These are phyloP conservation scores for Lippia alba DNA, from an alignment of 305 asterid genomes.

Conservation along the genomic window DNA sequence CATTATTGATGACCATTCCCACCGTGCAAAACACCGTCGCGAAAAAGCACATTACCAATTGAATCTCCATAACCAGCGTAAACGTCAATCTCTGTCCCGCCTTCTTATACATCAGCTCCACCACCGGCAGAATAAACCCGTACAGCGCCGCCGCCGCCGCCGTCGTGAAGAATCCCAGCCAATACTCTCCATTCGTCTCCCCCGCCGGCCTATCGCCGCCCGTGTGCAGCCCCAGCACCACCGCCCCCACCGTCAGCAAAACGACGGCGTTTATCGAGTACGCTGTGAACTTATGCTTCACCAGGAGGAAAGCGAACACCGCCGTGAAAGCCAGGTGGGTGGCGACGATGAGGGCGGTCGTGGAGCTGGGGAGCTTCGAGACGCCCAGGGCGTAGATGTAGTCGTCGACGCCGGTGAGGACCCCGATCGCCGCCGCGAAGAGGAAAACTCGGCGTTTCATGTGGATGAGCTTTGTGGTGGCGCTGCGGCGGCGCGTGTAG, in stretches of 20 bases:
- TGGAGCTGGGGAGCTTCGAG: conserved; percentile 64
- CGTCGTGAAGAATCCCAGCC: conserved; percentile 60
- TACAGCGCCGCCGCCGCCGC: conserved; percentile 61
- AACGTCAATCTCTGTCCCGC: conserved; percentile 49
- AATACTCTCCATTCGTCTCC: conserved; percentile 48
- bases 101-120: conserved; percentile 59
- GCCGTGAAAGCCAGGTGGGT: conserved; percentile 77
- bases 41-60: conserved; percentile 57
- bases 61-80: conserved; percentile 68
- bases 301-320: conserved; percentile 57
- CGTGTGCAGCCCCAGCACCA: conserved; percentile 57
- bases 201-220: conserved; percentile 66
- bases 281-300: conserved; percentile 64
- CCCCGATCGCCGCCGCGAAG: conserved; percentile 49
- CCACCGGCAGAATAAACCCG: conserved; percentile 64
- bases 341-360: conserved; percentile 58
- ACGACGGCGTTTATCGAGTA: conserved; percentile 61
- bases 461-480: conserved; percentile 20
- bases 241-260: conserved; percentile 61
- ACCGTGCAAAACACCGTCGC: conserved; percentile 59
- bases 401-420: conserved; percentile 51
- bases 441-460: conserved; percentile 43
- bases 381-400: conserved; percentile 59
- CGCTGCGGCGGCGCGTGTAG: conserved; percentile 51
- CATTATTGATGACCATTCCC: conserved; percentile 67